Percentiles rank a stretch among this genome's conserved stretches.
phyloP scores from a whole-genome alignment of 768 basidiomycete species.

The Cystobasidium onofrii region DNA sequence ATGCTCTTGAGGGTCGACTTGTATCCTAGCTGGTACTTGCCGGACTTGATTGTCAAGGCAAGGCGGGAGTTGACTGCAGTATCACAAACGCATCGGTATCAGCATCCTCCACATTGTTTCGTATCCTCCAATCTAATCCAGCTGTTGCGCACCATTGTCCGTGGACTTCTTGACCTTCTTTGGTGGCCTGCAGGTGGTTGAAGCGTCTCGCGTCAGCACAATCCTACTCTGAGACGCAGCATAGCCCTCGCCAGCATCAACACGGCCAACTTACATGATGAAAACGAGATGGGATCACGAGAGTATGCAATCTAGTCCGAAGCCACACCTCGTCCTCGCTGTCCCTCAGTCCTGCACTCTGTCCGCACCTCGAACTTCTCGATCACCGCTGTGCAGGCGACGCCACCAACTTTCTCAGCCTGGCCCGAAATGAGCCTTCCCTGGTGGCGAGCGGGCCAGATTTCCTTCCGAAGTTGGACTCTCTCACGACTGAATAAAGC shows the following conservation, averaged over 20 bases:
- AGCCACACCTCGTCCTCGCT: background rate
- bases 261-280: constrained; percentile 6
- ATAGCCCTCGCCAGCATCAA: too few species aligned
- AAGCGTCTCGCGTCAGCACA: background rate
- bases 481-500: too few species aligned
- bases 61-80: constrained; percentile 39
- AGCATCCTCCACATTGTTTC: background rate
- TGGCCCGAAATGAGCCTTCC: background rate
- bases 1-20: constrained; percentile 98
- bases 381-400: background rate
- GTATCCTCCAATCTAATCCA: background rate
- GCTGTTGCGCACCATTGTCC: constrained; percentile 11
- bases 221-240: too few species aligned
- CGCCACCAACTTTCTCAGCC: background rate
- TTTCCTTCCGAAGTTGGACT: background rate
- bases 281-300: background rate
- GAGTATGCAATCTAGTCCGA: background rate
- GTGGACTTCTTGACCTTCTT: constrained; percentile 25
- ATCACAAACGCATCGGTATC: background rate
- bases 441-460: background rate
- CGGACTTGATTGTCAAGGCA: constrained; percentile 91
- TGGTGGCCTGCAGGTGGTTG: constrained; percentile 1
- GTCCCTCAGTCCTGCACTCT: too few species aligned
- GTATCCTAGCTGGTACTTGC: constrained; percentile 94
- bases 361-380: background rate